Percentiles rank a stretch among this genome's conserved stretches.
phyloP scores from a whole-genome alignment of 768 basidiomycete species.

The Russula brevipes region DNA sequence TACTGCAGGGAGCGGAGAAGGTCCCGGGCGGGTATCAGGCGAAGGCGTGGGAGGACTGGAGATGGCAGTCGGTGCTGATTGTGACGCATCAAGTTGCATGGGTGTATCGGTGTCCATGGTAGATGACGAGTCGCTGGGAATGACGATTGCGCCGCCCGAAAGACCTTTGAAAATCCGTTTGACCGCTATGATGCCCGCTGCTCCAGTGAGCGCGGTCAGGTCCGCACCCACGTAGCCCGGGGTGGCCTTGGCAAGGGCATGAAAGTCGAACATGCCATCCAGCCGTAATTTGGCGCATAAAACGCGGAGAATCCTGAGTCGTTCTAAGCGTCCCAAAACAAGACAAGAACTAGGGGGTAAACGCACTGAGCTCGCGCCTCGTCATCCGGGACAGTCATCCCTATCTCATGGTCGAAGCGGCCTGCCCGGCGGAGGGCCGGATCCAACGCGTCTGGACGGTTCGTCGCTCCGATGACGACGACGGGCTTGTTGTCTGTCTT shows the following conservation, averaged over 20 bases:
- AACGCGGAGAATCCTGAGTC: constrained; percentile 74
- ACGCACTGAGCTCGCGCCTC: constrained; percentile 82
- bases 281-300: constrained; percentile 79
- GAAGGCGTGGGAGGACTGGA: constrained; percentile 8
- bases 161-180: constrained; percentile 85
- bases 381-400: constrained; percentile 95
- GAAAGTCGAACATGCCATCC: constrained; percentile 84
- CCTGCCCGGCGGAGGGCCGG: constrained; percentile 90
- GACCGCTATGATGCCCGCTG: constrained; percentile 93
- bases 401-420: constrained; percentile 95
- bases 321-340: neutral
- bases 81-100: constrained; percentile 38
- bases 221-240: constrained; percentile 98
- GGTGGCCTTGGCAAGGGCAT: constrained; percentile 80
- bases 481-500: constrained; percentile 90
- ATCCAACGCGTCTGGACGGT: constrained; percentile 92
- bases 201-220: constrained; percentile 81
- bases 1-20: constrained; percentile 35
- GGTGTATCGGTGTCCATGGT: constrained; percentile 30
- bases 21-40: constrained; percentile 21
- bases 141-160: constrained; percentile 55
- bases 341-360: neutral
- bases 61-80: neutral
- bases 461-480: constrained; percentile 94
- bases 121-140: constrained; percentile 40